phyloP scores from a whole-genome alignment of 1,284 basidiomycete species.

The Ustilago hordei region DNA sequence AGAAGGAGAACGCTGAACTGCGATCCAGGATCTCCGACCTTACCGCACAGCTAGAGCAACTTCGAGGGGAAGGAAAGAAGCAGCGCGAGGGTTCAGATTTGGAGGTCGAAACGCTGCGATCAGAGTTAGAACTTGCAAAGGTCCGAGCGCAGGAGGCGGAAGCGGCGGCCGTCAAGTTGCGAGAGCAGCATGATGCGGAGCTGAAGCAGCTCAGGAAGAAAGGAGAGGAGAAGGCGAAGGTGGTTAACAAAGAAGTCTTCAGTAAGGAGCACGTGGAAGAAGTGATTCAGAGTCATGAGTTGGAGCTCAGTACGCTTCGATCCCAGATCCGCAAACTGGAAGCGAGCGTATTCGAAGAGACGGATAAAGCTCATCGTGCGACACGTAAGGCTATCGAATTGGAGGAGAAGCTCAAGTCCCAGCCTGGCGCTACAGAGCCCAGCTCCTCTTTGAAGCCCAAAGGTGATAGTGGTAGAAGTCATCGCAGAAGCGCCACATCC shows the following conservation, averaged over 20 bases:
- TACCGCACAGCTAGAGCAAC: slow-evolving; percentile 10
- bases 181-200: slow-evolving; percentile 7
- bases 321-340: slow-evolving; percentile 59
- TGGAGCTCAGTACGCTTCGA: slow-evolving; percentile 49
- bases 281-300: slow-evolving; percentile 47
- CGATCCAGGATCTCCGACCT: slow-evolving; percentile 14
- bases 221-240: neutral
- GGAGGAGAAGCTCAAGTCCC: slow-evolving; percentile 33
- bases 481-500: slow-evolving; percentile 35
- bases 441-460: slow-evolving; percentile 2
- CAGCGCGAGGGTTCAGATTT: slow-evolving; percentile 8
- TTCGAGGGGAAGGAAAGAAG: slow-evolving; percentile 5
- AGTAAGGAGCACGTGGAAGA: slow-evolving; percentile 49
- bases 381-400: slow-evolving; percentile 46
- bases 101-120: slow-evolving; percentile 25
- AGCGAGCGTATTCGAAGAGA: slow-evolving; percentile 55
- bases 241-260: slow-evolving; percentile 48
- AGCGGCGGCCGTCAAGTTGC: neutral
- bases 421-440: neutral
- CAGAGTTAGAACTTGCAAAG: slow-evolving; percentile 32
- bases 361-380: slow-evolving; percentile 51
- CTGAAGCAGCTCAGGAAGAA: neutral
- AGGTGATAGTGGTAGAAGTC: slow-evolving; percentile 10
- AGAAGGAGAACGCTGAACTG: slow-evolving; percentile 49
- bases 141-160: slow-evolving; percentile 20